phyloP scores from a whole-genome alignment of 257 asterid genomes.

The Knoxia roxburghii region DNA sequence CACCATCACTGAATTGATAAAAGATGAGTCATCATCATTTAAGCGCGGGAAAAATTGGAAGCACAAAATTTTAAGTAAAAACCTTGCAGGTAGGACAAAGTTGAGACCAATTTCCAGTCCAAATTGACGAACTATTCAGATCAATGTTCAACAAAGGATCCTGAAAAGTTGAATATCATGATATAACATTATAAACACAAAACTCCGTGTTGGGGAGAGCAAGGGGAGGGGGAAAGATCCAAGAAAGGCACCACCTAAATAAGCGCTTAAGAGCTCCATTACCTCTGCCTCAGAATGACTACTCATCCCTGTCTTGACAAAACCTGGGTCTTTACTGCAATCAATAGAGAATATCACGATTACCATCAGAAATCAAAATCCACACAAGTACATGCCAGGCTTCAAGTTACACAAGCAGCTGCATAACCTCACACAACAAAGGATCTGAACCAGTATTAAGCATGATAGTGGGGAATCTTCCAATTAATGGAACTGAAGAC shows the following conservation, averaged over 20 bases:
- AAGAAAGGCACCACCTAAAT: not conserved
- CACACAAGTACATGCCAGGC: not conserved
- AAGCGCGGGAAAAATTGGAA: constrained; percentile 13
- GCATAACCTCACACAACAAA: not conserved
- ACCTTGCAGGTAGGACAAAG: constrained; percentile 99
- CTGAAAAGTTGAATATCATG: constrained; percentile 34
- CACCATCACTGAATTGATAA: constrained; percentile 12
- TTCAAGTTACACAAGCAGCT: no score
- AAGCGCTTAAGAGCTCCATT: constrained; percentile 16
- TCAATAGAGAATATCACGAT: constrained; percentile 27
- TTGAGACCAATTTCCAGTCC: constrained; percentile 97
- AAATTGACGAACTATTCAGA: constrained; percentile 47
- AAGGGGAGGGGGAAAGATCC: constrained; percentile 4
- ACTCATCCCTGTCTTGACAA: constrained; percentile 36
- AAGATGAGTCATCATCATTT: constrained; percentile 18
- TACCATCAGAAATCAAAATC: not conserved
- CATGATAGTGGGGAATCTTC: not conserved
- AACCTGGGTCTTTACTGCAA: constrained; percentile 94
- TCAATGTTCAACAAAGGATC: constrained; percentile 79
- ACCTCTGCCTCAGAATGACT: constrained; percentile 65
- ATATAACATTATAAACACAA: not conserved
- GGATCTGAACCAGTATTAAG: not conserved
- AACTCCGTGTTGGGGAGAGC: no score
- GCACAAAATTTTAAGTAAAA: constrained; percentile 16
- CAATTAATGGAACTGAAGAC: not conserved